Percentiles rank a stretch among this genome's conserved stretches.
Conservation (phyloP, 345 rosid genomes). For the Rubroshorea leprosula region DNA sequence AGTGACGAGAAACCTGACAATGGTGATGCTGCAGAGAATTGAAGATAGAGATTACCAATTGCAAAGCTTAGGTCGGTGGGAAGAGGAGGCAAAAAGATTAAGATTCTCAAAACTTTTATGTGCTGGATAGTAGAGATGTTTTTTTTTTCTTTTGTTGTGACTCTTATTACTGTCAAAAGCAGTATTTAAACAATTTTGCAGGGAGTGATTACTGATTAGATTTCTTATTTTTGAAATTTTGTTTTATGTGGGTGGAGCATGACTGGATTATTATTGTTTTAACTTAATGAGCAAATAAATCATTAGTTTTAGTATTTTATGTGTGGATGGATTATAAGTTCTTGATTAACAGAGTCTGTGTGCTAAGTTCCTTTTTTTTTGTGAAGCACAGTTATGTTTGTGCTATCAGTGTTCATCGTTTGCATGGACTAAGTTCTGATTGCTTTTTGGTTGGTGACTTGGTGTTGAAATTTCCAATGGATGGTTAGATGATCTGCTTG, state of each 20-base stretch:
- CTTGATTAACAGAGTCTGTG: not conserved
- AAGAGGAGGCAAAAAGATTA: constrained; percentile 7
- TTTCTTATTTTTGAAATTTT: not conserved
- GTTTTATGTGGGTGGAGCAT: not conserved
- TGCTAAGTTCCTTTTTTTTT: too few species aligned
- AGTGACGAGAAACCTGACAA: constrained; percentile 32
- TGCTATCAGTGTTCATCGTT: too few species aligned
- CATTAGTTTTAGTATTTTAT: not conserved
- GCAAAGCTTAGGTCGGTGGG: constrained; percentile 8
- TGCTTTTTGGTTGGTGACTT: too few species aligned
- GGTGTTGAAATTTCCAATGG: too few species aligned
- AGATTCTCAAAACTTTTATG: constrained; percentile 14
- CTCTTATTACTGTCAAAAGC: constrained; percentile 13
- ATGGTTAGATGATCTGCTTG: too few species aligned
- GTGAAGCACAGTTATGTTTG: too few species aligned
- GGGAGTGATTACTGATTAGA: constrained; percentile 3
- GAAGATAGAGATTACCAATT: constrained; percentile 13
- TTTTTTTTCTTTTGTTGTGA: constrained; percentile 15
- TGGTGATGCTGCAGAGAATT: constrained; percentile 15
- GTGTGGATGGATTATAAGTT: not conserved
- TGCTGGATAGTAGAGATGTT: constrained; percentile 16
- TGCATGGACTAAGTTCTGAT: too few species aligned
- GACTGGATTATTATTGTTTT: constrained; percentile 16
- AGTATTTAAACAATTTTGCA: constrained; percentile 33
- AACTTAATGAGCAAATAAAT: constrained; percentile 18